Evolutionary conservation across 1,139 yeast species (phyloP), one percentile per base, ranked within the genome.

Genomic region (Meyerozyma smithsonii): DNA sequence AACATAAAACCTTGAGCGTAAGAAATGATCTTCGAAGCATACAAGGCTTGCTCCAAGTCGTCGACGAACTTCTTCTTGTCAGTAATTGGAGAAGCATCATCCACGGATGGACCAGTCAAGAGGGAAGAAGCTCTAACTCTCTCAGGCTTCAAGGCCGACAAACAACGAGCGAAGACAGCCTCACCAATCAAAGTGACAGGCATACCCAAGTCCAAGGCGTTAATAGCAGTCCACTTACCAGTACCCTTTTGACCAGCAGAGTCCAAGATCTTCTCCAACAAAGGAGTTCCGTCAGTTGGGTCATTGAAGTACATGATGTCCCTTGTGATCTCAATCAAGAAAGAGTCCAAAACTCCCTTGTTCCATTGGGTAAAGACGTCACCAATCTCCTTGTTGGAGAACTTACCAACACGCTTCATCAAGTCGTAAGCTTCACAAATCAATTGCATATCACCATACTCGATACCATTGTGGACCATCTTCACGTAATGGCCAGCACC

Each of bases 391-490:
- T 83, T 81, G 75, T 88, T 83, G 54, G 84, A 62, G 77, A 92
- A 80, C 52, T 89, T 88, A 67, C 95, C 96, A 56, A 87, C 83
- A 68, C 97, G 83, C 80, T 88, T 90, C 84, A 92, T 74, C 64
- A 92, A 73, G 66, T 90, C 97, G 72, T 92, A 92, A 52, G 97
- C 97, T 75, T 92, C 98, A 71, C 92, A 82, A 65, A 92, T 92
- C 78, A 92, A 80, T 75, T 92, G 98, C 98, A 92, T 92, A 72
- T 92, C 98, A 81, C 98, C 98, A 69, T 92, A 92, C 73, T 92
- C 98, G 59, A 92, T 92, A 85, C 98, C 98, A 67, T 92, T 92
- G 80, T 92, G 98, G 55, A 92, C 97, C 98, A 92, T 92, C 79
- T 92, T 92, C 64, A 92, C 97, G 74, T 85, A 92, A 74, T 92